phyloP scores from a whole-genome alignment of 1,284 basidiomycete genomes.

The Trichosporon sp. region DNA sequence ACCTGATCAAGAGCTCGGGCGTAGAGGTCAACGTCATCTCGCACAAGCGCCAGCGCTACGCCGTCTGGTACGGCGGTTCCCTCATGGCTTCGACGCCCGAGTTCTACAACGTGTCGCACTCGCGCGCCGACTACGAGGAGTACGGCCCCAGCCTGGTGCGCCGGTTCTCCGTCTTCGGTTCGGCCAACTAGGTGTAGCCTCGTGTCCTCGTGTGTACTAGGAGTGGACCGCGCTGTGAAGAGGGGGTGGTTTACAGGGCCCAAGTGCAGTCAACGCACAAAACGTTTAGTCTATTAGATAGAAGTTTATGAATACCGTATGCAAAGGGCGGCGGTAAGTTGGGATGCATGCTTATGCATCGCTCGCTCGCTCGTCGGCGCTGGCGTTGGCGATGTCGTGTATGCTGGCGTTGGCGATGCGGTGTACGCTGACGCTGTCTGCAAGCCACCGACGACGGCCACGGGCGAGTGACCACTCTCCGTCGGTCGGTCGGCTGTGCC shows the following conservation, averaged over 20 bases:
- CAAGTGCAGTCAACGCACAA: background rate
- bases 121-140: constrained; percentile 95
- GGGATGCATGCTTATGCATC: background rate
- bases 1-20: constrained; percentile 74
- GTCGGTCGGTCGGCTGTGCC: too few species aligned
- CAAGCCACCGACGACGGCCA: too few species aligned
- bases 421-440: too few species aligned
- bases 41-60: constrained; percentile 96
- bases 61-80: constrained; percentile 97
- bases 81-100: constrained; percentile 91
- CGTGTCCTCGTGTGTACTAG: background rate
- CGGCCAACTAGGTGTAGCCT: constrained; percentile 57
- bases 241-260: too few species aligned
- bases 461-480: too few species aligned
- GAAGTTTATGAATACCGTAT: constrained; percentile 1
- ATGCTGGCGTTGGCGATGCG: too few species aligned
- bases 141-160: constrained; percentile 93
- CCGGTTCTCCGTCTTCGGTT: constrained; percentile 90
- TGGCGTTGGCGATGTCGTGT: background rate
- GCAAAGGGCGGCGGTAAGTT: background rate
- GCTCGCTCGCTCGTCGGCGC: background rate
- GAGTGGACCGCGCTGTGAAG: background rate
- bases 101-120: constrained; percentile 96
- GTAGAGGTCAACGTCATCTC: constrained; percentile 96
- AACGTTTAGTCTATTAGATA: background rate